These are phyloP conservation scores for Suillus spraguei DNA, from an alignment of 768 basidiomycete genomes.

Conservation along the genomic window DNA sequence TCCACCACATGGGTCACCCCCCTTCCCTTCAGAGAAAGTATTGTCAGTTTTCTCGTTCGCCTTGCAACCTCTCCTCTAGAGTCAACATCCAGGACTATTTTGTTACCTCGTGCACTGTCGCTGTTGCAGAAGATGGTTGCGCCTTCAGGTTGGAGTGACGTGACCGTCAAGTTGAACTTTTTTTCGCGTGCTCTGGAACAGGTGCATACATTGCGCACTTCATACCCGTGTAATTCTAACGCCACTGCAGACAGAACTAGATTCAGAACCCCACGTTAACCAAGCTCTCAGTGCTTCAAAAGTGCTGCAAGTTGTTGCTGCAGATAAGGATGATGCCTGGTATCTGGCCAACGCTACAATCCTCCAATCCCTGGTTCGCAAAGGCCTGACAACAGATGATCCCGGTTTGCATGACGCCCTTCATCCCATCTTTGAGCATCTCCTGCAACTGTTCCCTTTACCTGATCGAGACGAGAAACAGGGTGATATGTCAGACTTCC, in stretches of 20 bases:
- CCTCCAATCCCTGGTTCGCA: slow-evolving; percentile 84
- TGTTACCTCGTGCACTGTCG: slow-evolving; percentile 64
- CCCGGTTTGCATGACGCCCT: slow-evolving; percentile 77
- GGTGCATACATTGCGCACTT: slow-evolving; percentile 43
- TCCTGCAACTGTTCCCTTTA: slow-evolving; percentile 75
- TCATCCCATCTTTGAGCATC: slow-evolving; percentile 79
- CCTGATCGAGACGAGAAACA: slow-evolving; percentile 77
- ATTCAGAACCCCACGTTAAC: slow-evolving; percentile 59
- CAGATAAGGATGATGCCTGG: slow-evolving; percentile 86
- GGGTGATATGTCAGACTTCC: slow-evolving; percentile 74
- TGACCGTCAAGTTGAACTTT: slow-evolving; percentile 88
- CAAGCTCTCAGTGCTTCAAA: slow-evolving; percentile 82
- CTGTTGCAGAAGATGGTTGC: slow-evolving; percentile 80
- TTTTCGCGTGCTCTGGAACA: slow-evolving; percentile 85
- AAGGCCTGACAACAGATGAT: slow-evolving; percentile 84
- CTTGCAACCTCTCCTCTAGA: slow-evolving; percentile 70
- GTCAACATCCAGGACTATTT: slow-evolving; percentile 39
- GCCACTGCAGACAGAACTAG: slow-evolving; percentile 65
- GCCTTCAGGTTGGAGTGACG: slow-evolving; percentile 86
- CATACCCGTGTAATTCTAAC: slow-evolving; percentile 13
- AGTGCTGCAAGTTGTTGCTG: slow-evolving; percentile 83
- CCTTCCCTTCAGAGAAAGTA: slow-evolving; percentile 79
- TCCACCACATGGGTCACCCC: slow-evolving; percentile 68
- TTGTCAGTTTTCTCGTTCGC: slow-evolving; percentile 95
- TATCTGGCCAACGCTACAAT: slow-evolving; percentile 67